Evolutionary conservation across 2,329 filamentous ascomycete species (phyloP).

Genomic region (Trichophyton schoenleinii): DNA sequence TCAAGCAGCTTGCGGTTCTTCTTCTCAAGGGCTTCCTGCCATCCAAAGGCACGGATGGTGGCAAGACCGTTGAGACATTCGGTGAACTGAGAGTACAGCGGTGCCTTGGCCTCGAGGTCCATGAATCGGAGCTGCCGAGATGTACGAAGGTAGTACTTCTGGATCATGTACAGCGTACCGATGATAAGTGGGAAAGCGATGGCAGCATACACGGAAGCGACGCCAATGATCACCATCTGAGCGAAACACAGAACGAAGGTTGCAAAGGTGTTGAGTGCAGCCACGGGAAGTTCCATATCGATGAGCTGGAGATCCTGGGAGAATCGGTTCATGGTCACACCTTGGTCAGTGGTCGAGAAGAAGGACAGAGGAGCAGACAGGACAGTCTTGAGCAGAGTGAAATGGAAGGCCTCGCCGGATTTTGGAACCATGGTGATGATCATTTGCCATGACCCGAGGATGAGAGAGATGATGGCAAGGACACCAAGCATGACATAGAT

Average conservation of each 20-base stretch:
- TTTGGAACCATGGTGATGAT: slow-evolving; percentile 43
- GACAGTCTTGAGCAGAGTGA: slow-evolving; percentile 37
- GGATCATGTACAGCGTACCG: slow-evolving; percentile 29
- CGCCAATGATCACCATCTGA: slow-evolving; percentile 23
- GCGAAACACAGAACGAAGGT: slow-evolving; percentile 29
- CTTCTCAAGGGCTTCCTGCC: slow-evolving; percentile 34
- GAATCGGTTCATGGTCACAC: slow-evolving; percentile 32
- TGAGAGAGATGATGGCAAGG: slow-evolving; percentile 26
- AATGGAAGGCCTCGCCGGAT: slow-evolving; percentile 40
- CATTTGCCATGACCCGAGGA: slow-evolving; percentile 34
- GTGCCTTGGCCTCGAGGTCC: slow-evolving; percentile 50
- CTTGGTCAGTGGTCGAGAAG: slow-evolving; percentile 32
- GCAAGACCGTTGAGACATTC: slow-evolving; percentile 44
- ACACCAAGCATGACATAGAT: slow-evolving; percentile 30
- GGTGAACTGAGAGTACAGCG: slow-evolving; percentile 46
- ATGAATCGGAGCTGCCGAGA: slow-evolving; percentile 49
- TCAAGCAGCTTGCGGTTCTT: slow-evolving; percentile 41
- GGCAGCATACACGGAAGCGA: slow-evolving; percentile 29
- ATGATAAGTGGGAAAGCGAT: slow-evolving; percentile 29
- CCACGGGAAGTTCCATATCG: slow-evolving; percentile 33
- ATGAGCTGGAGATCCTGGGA: slow-evolving; percentile 35
- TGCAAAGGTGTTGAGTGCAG: slow-evolving; percentile 29
- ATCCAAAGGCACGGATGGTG: slow-evolving; percentile 47
- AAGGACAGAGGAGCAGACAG: slow-evolving; percentile 35
- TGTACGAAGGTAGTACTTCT: slow-evolving; percentile 47